A percentile compares a stretch with the other conserved stretches of the same genome.
Evolutionary conservation across 768 basidiomycete species (phyloP).

Genomic region (Mycena rebaudengoi): DNA sequence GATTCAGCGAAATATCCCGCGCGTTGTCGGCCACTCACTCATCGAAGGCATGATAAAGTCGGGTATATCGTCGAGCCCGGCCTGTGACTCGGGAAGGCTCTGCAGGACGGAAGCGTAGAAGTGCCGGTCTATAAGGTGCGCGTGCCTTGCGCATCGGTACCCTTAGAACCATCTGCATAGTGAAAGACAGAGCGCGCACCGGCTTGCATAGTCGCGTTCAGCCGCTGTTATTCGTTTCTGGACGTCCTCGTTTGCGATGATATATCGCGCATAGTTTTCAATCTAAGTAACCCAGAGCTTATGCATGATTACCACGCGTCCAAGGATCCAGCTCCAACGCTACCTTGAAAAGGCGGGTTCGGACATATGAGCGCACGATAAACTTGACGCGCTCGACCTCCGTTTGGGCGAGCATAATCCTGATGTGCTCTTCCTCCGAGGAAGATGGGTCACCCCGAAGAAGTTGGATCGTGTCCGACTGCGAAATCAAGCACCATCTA

Average conservation of each 20-base stretch:
- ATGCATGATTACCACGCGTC: conserved; percentile 29
- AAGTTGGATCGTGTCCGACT: conserved; percentile 83
- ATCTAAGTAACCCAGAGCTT: conserved; percentile 73
- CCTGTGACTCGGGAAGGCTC: conserved; percentile 79
- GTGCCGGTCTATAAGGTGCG: conserved; percentile 79
- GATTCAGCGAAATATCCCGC: not conserved
- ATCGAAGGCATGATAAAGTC: conserved; percentile 74
- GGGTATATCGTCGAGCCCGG: conserved; percentile 77
- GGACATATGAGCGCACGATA: conserved; percentile 87
- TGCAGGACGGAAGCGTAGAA: conserved; percentile 84
- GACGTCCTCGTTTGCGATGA: conserved; percentile 72
- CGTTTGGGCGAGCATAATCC: conserved; percentile 92
- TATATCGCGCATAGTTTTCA: conserved; percentile 86
- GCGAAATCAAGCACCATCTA: too few species aligned
- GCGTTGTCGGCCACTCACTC: conserved; percentile 53
- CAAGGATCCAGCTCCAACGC: conserved; percentile 22
- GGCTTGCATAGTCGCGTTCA: conserved; percentile 82
- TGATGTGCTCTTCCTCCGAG: conserved; percentile 92
- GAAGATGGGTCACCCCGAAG: conserved; percentile 83
- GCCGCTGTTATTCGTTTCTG: conserved; percentile 85
- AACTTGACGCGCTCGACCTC: conserved; percentile 96
- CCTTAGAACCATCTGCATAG: not conserved
- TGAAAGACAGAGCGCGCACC: conserved; percentile 50
- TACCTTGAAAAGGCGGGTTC: conserved; percentile 89
- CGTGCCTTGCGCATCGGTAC: conserved; percentile 61